Conservation (phyloP, 2,329 filamentous ascomycete species). For the Coniochaeta ligniaria region DNA sequence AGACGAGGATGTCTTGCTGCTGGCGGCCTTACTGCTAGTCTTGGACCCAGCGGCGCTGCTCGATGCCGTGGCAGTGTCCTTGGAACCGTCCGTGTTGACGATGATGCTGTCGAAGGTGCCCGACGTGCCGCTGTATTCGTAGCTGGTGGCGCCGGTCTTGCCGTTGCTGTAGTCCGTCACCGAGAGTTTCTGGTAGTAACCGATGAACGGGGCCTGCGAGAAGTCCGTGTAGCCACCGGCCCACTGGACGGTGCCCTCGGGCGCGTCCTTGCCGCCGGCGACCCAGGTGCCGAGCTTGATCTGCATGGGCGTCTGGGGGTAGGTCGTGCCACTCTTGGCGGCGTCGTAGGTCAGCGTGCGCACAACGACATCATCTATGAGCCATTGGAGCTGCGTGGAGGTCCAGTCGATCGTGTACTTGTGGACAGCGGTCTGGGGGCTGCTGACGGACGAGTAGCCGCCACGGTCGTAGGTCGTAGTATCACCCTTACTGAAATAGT, state of each 20-base stretch:
- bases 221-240: constrained; percentile 54
- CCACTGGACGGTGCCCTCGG: constrained; percentile 58
- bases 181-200: constrained; percentile 49
- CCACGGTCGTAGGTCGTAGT: constrained; percentile 65
- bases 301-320: constrained; percentile 64
- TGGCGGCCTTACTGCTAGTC: constrained; percentile 8
- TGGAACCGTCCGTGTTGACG: constrained; percentile 31
- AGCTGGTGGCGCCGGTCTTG: constrained; percentile 39
- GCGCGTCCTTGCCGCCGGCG: constrained; percentile 37
- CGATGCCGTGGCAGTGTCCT: constrained; percentile 9
- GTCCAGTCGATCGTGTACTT: constrained; percentile 67
- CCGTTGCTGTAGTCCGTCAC: constrained; percentile 48
- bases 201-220: constrained; percentile 42
- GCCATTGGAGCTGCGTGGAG: constrained; percentile 47
- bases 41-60: constrained; percentile 10
- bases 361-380: constrained; percentile 42
- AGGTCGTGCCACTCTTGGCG: constrained; percentile 45
- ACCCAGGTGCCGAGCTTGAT: constrained; percentile 55
- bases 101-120: constrained; percentile 46
- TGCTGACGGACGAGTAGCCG: constrained; percentile 49
- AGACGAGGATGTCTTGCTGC: not conserved
- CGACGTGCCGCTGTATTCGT: constrained; percentile 41
- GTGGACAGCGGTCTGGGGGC: constrained; percentile 47
- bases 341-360: constrained; percentile 39
- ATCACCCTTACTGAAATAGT: constrained; percentile 76